Conservation (phyloP, 1,284 basidiomycete genomes). For the Trichosporon sp. region DNA sequence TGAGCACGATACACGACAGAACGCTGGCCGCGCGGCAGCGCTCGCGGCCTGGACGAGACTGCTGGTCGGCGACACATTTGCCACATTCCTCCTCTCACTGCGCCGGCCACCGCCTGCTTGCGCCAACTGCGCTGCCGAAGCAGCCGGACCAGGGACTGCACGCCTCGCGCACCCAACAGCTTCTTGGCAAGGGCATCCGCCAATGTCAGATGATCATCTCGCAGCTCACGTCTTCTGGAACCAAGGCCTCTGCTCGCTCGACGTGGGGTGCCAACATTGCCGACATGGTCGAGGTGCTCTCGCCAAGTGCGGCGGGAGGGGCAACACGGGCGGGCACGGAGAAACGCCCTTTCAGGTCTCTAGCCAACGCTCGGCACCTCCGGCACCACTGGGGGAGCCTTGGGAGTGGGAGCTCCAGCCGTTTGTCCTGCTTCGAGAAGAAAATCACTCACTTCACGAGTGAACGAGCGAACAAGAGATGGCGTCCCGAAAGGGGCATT, state of each 20-base stretch:
- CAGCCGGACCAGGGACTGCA: neutral
- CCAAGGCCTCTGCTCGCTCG: neutral
- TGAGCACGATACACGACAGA: neutral
- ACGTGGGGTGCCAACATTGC: neutral
- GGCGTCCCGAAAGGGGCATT: neutral
- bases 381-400: neutral
- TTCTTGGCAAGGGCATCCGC: neutral
- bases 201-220: constrained; percentile 1
- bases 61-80: neutral
- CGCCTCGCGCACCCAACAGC: neutral
- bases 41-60: neutral
- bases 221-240: neutral
- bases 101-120: too few species aligned
- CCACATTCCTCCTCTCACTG: neutral
- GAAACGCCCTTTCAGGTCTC: neutral
- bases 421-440: neutral
- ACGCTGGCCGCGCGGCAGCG: neutral
- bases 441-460: neutral
- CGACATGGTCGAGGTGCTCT: neutral
- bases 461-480: neutral
- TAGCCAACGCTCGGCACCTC: neutral
- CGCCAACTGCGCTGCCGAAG: neutral
- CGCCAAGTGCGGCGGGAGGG: neutral
- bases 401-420: constrained; percentile 1
- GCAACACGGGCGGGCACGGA: neutral